phyloP scores from a whole-genome alignment of 2,329 filamentous ascomycete genomes.

The Xylaria sp. region DNA sequence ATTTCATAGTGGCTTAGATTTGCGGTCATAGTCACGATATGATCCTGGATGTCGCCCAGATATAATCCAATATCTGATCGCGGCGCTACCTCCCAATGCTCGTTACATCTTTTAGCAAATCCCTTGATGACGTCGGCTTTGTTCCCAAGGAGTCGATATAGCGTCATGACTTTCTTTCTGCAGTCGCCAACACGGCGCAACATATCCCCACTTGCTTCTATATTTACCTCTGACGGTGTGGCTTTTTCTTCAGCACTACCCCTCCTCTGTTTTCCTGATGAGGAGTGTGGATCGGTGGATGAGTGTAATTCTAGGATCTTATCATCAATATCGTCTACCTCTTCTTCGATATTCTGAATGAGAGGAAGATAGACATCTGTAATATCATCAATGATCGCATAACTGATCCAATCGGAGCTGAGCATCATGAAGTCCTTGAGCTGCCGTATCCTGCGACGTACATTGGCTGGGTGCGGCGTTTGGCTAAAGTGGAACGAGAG shows the following conservation, averaged over 20 bases:
- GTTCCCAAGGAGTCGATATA: conserved; percentile 92
- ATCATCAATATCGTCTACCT: conserved; percentile 97
- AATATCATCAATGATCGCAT: conserved; percentile 97
- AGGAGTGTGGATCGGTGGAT: conserved; percentile 56
- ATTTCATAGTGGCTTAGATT: conserved; percentile 97
- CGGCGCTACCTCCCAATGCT: conserved; percentile 96
- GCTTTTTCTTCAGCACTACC: conserved; percentile 59
- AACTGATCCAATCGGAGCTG: conserved; percentile 97
- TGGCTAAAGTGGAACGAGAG: conserved; percentile 98
- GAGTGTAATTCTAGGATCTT: conserved; percentile 86
- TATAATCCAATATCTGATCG: conserved; percentile 97
- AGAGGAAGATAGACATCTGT: conserved; percentile 95
- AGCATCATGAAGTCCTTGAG: conserved; percentile 92
- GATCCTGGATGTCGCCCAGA: conserved; percentile 97
- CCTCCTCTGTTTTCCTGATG: conserved; percentile 52
- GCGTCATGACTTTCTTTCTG: conserved; percentile 95
- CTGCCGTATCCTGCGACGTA: conserved; percentile 91
- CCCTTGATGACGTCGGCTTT: conserved; percentile 99
- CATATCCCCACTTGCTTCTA: conserved; percentile 78
- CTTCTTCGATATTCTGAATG: conserved; percentile 92
- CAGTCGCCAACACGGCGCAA: conserved; percentile 91
- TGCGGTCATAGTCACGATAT: conserved; percentile 98
- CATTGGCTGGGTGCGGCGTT: conserved; percentile 95
- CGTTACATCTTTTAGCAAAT: conserved; percentile 97
- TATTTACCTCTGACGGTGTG: conserved; percentile 57